Evolutionary conservation across 2,329 filamentous ascomycete species (phyloP).

Genomic region (Pseudohalonectria lignicola): DNA sequence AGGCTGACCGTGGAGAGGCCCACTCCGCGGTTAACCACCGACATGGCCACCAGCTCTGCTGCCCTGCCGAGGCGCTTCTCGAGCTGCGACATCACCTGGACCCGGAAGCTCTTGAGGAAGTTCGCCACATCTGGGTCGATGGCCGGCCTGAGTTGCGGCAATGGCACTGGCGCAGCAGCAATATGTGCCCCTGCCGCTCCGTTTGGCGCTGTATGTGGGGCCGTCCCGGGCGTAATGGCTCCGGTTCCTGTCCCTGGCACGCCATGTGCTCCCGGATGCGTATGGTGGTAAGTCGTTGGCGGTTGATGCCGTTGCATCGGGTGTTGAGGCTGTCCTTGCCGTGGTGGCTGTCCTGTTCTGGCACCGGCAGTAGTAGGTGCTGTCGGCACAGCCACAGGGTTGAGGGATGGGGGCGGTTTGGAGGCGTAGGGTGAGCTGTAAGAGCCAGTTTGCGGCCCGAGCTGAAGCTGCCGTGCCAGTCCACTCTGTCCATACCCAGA

Average conservation of each 20-base stretch:
- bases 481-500: constrained; percentile 13
- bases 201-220: not conserved
- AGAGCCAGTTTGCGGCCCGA: constrained; percentile 12
- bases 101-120: constrained; percentile 33
- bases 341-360: not conserved
- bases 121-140: constrained; percentile 31
- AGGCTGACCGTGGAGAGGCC: constrained; percentile 29
- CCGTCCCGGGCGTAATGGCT: too few species aligned
- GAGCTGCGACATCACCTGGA: constrained; percentile 33
- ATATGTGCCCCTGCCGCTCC: not conserved
- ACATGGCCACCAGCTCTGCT: constrained; percentile 36
- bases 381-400: constrained; percentile 6
- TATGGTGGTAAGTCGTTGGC: not conserved
- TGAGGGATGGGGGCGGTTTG: constrained; percentile 12
- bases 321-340: constrained; percentile 3
- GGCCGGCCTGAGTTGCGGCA: constrained; percentile 16
- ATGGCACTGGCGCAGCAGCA: not conserved
- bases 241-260: too few species aligned
- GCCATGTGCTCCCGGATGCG: too few species aligned
- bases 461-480: constrained; percentile 10
- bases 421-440: constrained; percentile 20
- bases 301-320: not conserved
- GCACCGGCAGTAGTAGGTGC: too few species aligned
- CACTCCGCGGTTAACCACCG: constrained; percentile 38
- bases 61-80: constrained; percentile 28